Conservation (phyloP, 1,284 basidiomycete genomes). For the Malassezia obtusa region DNA sequence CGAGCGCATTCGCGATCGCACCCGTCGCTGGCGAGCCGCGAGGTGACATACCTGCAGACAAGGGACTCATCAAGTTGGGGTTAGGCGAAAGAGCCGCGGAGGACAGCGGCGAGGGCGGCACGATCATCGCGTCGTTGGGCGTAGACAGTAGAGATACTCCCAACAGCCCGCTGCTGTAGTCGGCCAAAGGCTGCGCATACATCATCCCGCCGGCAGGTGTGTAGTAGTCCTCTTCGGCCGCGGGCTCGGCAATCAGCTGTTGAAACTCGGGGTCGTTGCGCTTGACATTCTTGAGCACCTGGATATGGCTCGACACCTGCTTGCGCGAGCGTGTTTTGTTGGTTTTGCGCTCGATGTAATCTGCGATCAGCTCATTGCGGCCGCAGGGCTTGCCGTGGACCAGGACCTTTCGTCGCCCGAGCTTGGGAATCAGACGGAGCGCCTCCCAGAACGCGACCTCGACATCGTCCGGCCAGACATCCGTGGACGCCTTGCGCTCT, state of each 20-base stretch:
- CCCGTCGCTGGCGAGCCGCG: conserved; percentile 29
- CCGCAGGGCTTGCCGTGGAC: conserved; percentile 52
- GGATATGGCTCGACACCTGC: conserved; percentile 48
- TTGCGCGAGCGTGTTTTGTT: conserved; percentile 45
- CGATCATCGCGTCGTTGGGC: background rate
- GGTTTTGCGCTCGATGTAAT: conserved; percentile 52
- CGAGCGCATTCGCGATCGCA: conserved; percentile 34
- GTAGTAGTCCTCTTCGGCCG: conserved; percentile 45
- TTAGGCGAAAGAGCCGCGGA: conserved; percentile 20
- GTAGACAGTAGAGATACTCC: conserved; percentile 16
- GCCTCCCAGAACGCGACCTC: conserved; percentile 51
- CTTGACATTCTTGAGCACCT: conserved; percentile 48
- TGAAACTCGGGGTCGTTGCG: conserved; percentile 48
- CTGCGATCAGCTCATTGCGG: conserved; percentile 54
- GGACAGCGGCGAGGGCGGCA: conserved; percentile 30
- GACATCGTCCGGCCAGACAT: conserved; percentile 50
- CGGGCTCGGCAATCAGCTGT: conserved; percentile 45
- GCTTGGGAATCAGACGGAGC: conserved; percentile 49
- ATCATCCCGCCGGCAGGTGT: conserved; percentile 48
- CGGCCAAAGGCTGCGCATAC: conserved; percentile 43
- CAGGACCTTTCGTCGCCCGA: conserved; percentile 52
- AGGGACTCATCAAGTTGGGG: conserved; percentile 14
- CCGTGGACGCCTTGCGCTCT: conserved; percentile 40
- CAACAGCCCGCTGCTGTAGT: conserved; percentile 43
- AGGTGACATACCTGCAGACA: conserved; percentile 14